Base-by-base conservation (phyloP, 164 flowering plant genomes). In the Echeveria elegans region DNA sequence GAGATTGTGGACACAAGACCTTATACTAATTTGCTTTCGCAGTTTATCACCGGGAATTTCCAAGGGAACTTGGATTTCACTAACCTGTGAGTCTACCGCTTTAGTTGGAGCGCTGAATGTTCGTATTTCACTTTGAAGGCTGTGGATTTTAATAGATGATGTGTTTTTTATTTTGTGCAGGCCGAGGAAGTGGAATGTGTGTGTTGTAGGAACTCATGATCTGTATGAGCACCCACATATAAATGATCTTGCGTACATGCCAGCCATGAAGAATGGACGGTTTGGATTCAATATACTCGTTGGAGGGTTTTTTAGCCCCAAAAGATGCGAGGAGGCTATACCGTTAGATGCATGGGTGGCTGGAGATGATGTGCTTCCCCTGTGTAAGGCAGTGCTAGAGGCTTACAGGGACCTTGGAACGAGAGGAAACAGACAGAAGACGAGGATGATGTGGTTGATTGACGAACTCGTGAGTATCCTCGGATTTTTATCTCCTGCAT, bases 401-500 rank as follows among this genome's bases (percentile, higher is more conserved):
- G 88, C 97, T 24, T 93, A 76, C 68, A 79, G 97, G 64, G 98
- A 90, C 70, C 95, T 90, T 31, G 98, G 97, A 56, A 41, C 69
- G 40, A 81, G 98, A 80, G 98, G 98, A 28, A 89, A 90, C 79
- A 74, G 98, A 68, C 98, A 94, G 64, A 94, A 83, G 66, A 83
- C 88, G 0, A 81, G 98, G 72, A 94, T 94, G 98, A 94, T 94
- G 98, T 94, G 98, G 98, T 66, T 94, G 21, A 94, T 94, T 30
- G 98, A 94, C 70, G 98, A 94, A 82, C 92, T 94, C 23, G 98
- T 94, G 52, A 82, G 94, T 76, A 32, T 0, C 48, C n/a, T n/a
- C 53, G 36, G 8, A 14, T 30, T 8, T 5, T 45, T 52, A 24
- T 28, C 43, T 37, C 30, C 37, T 36, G 4, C 5, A 18, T 38